phyloP scores from a whole-genome alignment of 2,329 filamentous ascomycete genomes.

The Colletotrichum truncatum region DNA sequence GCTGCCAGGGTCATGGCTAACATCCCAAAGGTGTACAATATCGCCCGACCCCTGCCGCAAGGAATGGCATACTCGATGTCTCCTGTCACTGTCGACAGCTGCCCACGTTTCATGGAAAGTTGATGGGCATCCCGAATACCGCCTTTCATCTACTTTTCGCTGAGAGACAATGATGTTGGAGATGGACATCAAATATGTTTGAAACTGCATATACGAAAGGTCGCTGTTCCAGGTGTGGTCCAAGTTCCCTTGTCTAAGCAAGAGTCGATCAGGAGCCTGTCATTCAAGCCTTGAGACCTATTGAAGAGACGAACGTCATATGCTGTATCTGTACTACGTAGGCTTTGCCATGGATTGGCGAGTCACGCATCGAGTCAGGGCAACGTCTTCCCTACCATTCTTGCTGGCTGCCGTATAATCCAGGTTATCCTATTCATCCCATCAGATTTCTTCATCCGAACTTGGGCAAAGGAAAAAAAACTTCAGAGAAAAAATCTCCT shows the following conservation, averaged over 20 bases:
- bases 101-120: neutral
- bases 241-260: neutral
- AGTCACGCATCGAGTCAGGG: constrained; percentile 2
- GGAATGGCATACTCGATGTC: constrained; percentile 7
- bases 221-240: neutral
- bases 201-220: neutral
- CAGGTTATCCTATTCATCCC: constrained; percentile 1
- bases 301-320: neutral
- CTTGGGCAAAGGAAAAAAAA: no score
- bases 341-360: neutral
- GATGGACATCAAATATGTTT: neutral
- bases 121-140: neutral
- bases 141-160: neutral
- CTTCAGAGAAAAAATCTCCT: neutral
- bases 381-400: neutral
- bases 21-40: neutral
- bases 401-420: neutral
- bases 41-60: neutral
- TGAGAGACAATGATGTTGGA: neutral
- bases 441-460: constrained; percentile 12
- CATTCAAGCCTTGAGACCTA: neutral
- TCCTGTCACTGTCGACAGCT: neutral
- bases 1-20: neutral
- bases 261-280: neutral
- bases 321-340: neutral